Base-by-base conservation (phyloP, 306 rosid genomes). In the Cajanus cajan region DNA sequence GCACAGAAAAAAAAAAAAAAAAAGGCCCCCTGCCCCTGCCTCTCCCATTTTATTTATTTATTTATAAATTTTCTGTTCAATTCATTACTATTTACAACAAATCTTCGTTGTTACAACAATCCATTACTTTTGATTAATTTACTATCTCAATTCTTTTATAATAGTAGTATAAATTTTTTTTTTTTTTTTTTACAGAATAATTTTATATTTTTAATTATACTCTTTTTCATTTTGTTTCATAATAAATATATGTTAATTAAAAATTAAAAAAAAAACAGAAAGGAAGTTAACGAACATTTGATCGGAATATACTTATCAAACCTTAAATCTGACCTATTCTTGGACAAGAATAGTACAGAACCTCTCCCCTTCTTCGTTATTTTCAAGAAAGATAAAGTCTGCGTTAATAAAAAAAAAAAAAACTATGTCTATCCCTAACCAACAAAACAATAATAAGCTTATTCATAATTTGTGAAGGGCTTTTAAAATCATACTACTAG, bases 311-410 rank as follows among this genome's bases (percentile, higher is more conserved):
- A 22, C 58, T 79, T 44, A 64, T 78, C 84, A 68, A 16, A 74
- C 44, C 69, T 65, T 45, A 68, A 79, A 43, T 84, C 88, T 84
- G 89, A 87, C 86, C 31, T 82, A 86, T 89, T 91, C 93, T 87
- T 91, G 74, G 47, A 79, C 83, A 77, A 74, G 82, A 78, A 82
- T 82, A 65, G 68, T 47, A 80, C 34, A 73, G 83, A 54, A 52
- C 52, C 86, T 58, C 70, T 80, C 43, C 59, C 69, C 55, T 55
- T 51, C 84, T 79, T 76, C 48, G 85, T 81, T 84, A 73, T 68
- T 86, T 84, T 79, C 83, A 84, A 86, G 78, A 83, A 82, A 82
- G 76, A 83, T 79, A 55, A 68, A 77, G 50, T 74, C 43, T 75
- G 11, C 58, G 4, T 28, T 59, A 62, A 68, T 44, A 58, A 74